Percentiles rank a stretch among this genome's conserved stretches.
These are phyloP conservation scores for Wickerhamiella azyma DNA, from an alignment of 805 yeast genomes.

Conservation along the genomic window DNA sequence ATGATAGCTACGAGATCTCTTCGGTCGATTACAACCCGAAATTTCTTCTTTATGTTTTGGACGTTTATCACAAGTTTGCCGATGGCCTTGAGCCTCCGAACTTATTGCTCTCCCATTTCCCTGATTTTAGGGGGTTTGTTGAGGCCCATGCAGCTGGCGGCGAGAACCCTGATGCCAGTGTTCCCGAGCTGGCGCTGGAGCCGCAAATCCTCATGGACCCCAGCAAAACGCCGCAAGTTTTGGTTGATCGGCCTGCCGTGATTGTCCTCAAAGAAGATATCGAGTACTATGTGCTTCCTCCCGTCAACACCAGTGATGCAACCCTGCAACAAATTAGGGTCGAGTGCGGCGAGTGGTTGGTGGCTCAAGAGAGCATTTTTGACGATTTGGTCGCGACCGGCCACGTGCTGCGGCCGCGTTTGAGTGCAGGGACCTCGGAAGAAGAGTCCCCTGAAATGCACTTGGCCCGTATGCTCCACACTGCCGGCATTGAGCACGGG, in stretches of 20 bases:
- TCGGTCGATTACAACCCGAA: conserved; percentile 71
- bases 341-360: conserved; percentile 56
- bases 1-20: conserved; percentile 11
- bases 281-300: conserved; percentile 80
- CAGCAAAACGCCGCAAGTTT: conserved; percentile 33
- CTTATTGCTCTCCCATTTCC: conserved; percentile 13
- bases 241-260: conserved; percentile 73
- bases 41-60: conserved; percentile 71
- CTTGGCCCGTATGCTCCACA: conserved; percentile 83
- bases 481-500: conserved; percentile 59
- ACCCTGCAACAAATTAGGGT: conserved; percentile 57
- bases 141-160: conserved; percentile 9
- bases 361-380: conserved; percentile 48
- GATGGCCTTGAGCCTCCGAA: conserved; percentile 32
- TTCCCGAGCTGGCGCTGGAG: conserved; percentile 8
- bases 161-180: conserved; percentile 8
- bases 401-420: neutral
- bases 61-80: conserved; percentile 35
- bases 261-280: conserved; percentile 88
- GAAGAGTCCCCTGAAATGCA: conserved; percentile 87
- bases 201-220: conserved; percentile 13
- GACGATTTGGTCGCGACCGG: conserved; percentile 40
- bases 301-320: conserved; percentile 37
- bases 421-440: neutral
- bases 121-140: conserved; percentile 12